A percentile compares a stretch with the other conserved stretches of the same genome.
These are phyloP conservation scores for Neurospora hispaniola DNA, from an alignment of 495 filamentous ascomycete species.

Conservation along the genomic window DNA sequence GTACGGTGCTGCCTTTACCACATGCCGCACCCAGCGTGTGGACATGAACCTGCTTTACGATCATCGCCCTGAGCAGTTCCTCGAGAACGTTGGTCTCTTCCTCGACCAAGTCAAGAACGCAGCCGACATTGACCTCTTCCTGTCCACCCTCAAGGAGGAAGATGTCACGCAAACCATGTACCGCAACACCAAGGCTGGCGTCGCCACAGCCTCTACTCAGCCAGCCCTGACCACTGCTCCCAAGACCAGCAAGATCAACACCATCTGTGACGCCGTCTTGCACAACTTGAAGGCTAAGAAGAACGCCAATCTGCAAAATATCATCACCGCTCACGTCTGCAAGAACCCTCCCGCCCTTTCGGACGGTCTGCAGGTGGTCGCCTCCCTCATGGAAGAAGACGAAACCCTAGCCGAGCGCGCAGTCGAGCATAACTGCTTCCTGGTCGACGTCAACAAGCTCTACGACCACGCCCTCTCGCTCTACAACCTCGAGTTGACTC, in stretches of 20 bases:
- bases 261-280: constrained; percentile 80
- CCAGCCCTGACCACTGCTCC: constrained; percentile 3
- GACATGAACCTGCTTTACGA: constrained; percentile 99
- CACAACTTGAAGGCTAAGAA: constrained; percentile 49
- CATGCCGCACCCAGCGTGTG: constrained; percentile 84
- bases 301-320: constrained; percentile 72
- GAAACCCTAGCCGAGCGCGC: constrained; percentile 67
- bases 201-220: constrained; percentile 12
- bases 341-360: constrained; percentile 85
- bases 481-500: constrained; percentile 80
- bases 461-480: constrained; percentile 85
- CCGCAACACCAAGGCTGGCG: constrained; percentile 56
- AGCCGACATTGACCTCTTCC: constrained; percentile 81
- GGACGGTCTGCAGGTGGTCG: constrained; percentile 69
- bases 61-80: constrained; percentile 72
- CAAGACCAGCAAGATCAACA: constrained; percentile 61
- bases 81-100: constrained; percentile 63
- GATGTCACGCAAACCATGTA: constrained; percentile 94
- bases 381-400: constrained; percentile 56
- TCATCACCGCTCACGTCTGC: constrained; percentile 90
- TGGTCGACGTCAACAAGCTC: constrained; percentile 85
- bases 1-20: constrained; percentile 73
- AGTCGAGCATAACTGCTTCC: constrained; percentile 92
- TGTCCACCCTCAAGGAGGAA: constrained; percentile 82
- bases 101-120: constrained; percentile 77